Evolutionary conservation across 2,329 filamentous ascomycete species (phyloP), one percentile per base, ranked within the genome.

Genomic region (Pezicula radicicola): DNA sequence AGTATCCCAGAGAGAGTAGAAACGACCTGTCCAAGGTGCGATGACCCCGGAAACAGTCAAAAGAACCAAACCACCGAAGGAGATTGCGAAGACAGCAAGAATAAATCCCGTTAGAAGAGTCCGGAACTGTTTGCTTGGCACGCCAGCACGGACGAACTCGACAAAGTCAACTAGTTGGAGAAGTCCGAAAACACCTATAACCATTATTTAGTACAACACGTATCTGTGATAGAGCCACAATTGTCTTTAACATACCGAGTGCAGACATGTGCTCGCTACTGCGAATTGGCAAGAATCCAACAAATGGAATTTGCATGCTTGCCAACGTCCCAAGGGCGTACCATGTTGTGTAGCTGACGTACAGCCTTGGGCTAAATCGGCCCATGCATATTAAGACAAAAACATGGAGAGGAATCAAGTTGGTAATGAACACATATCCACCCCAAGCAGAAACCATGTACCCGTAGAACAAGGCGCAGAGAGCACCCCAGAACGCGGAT

Each of bases 381-480:
- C 95, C 95, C 93, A 99, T 99, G 74, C 88, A 90, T 66, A 99
- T 87, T 61, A 99, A 80, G 44, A 96, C 91, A 63, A 99, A 92
- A 7, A 90, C 86, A 72, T 99, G 94, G 61, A 99, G 83, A 36
- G 94, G 94, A 54, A 99, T 85, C 73, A 99, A 76, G 70, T 96
- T 97, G 55, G 95, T 99, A 68, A 99, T 99, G 82, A 99, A 99
- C 66, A 96, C 94, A 72, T 99, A 99, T 68, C 94, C 94, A 80
- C 94, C 94, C 94, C 94, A 99, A 16, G 95, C 96, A 46, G 93
- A 94, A 59, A 99, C 94, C 94, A 99, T 99, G 84, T 99, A 99
- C 67, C 94, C 94, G 73, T 99, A 99, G 75, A 95, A 97, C 50
- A 99, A 80, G 41, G 94, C 94, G 63, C 92, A 94, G 57, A 97